Evolutionary conservation across 805 yeast species (phyloP), one percentile per base, ranked within the genome.

Genomic region (Maudiozyma pseudohumilis): DNA sequence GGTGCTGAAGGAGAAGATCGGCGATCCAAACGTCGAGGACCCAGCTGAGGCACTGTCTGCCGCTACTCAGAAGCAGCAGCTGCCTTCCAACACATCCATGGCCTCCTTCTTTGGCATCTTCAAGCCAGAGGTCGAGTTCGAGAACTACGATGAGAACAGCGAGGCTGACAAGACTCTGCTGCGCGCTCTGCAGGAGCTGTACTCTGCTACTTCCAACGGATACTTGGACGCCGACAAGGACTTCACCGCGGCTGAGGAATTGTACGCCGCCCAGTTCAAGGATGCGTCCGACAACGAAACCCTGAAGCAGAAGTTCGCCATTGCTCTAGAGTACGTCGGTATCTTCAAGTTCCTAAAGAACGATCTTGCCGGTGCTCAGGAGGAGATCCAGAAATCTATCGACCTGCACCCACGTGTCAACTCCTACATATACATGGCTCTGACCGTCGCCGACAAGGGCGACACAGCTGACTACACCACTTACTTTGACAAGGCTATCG

Each of bases 61-160:
- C 31, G 30, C 11, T 30, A 65, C 42, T n/a, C n/a, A 15, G 6
- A 63, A 70, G 37, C 72, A 69, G 43, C 6, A n/a, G 39, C 70
- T 87, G 53, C 95, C 95, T 33, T 80, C 95, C 12, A 76, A 88
- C 35, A 75, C 94, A 18, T 80, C 94, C 39, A 68, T 86, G 53
- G 74, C 84, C 35, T 79, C 96, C 2, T 88, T 87, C 70, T 79
- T 88, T 52, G 83, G 85, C 49, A 87, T 95, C n/a, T 88, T 86
- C 63, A 68, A 67, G 40, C 65, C 60, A 49, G 78, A 77, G 40
- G 38, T 68, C 40, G 47, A 70, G 40, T 70, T 74, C 43, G 74
- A 70, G 41, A 56, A 51, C 36, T 67, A 66, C 35, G 70, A 76
- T 45, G 72, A 69, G 44, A 66, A 64, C 38, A 77, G 72, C 40